Base-by-base conservation (phyloP, 495 filamentous ascomycete genomes). In the Paragyromitra xinjiangensis region DNA sequence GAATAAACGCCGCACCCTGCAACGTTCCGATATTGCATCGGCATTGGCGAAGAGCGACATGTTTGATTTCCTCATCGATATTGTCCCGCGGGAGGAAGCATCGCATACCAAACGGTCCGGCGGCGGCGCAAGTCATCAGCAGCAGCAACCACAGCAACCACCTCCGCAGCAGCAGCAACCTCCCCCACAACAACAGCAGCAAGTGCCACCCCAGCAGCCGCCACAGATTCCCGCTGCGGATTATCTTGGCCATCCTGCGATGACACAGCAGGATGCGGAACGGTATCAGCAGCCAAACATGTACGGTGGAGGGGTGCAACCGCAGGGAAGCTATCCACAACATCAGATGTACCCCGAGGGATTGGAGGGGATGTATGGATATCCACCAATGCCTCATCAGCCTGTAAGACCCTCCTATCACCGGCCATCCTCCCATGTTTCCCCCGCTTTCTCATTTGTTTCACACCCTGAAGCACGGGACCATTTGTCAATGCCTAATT, bases 21-120 rank as follows among this genome's bases (percentile, higher is more conserved):
- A 99, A 84, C 90, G 95, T 56, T 96, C 93, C 59, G 95, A 99
- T 82, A 99, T 99, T 83, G 95, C 95, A 64, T 94, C 92, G 34
- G 95, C 95, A 16, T 87, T 99, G 40, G 92, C 94, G 70, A 98
- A 98, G 85, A 97, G 93, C 45, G 95, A 99, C 84, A 98, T 99
- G 95, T 99, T 99, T 84, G 95, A 99, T 86, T 99, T 99, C 85
- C 87, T 99, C 67, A 99, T 99, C 83, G 95, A 99, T 84, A 99
- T 99, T 72, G 95, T 99, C 7, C 95, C 95, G 5, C 90, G 95
- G 48, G 95, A 99, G 83, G 95, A 99, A 81, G 94, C 95, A 22
- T 88, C 90, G 74, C 93, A 97, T 84, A 88, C 91, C 45, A 97
- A 97, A 86, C 88, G 93, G 70, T 87, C 88, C 7, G 90, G 87